phyloP scores from a whole-genome alignment of 148 eudicot genomes.

The Selenicereus undatus region DNA sequence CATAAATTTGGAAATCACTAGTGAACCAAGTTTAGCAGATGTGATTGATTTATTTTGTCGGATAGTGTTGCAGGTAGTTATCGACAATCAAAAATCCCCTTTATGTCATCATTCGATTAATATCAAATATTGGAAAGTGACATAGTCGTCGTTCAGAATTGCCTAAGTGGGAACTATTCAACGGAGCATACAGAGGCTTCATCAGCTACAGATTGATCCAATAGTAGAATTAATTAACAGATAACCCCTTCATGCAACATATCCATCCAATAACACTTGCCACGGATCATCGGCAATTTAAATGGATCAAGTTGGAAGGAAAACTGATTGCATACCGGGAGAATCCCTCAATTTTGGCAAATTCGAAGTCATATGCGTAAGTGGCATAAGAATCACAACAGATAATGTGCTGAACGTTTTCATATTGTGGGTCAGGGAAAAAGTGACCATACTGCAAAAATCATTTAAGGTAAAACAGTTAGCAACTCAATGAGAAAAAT shows the following conservation, averaged over 20 bases:
- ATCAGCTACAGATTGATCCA: background rate
- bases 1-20: background rate
- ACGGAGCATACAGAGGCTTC: constrained; percentile 4
- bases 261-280: background rate
- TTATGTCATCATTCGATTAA: background rate
- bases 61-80: constrained; percentile 2
- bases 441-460: constrained; percentile 92
- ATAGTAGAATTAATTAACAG: background rate
- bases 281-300: background rate
- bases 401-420: constrained; percentile 91
- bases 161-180: constrained; percentile 2
- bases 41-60: background rate
- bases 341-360: constrained; percentile 72
- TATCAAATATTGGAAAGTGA: background rate
- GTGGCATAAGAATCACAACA: constrained; percentile 95
- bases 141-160: background rate
- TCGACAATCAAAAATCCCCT: background rate
- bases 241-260: background rate
- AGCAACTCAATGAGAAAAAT: constrained; percentile 12
- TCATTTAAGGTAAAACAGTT: constrained; percentile 4
- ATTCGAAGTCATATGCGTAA: constrained; percentile 94
- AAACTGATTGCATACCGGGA: constrained; percentile 51
- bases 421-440: constrained; percentile 97
- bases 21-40: background rate
- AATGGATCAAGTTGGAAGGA: background rate